These are phyloP conservation scores for Penicillium verhagenii DNA, from an alignment of 495 filamentous ascomycete species.

Conservation along the genomic window DNA sequence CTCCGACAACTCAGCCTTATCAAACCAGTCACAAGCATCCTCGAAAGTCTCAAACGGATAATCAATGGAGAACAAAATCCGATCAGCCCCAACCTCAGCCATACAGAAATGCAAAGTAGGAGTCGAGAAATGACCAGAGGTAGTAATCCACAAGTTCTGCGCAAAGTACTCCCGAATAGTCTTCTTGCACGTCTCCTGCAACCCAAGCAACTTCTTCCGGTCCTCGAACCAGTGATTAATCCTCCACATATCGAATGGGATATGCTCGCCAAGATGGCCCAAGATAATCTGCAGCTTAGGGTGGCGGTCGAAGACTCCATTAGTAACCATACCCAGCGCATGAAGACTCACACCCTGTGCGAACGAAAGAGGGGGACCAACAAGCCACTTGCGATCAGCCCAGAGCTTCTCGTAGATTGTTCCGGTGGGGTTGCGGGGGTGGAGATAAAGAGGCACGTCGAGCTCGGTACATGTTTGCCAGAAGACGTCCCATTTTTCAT, in stretches of 20 bases:
- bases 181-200: constrained; percentile 46
- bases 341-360: constrained; percentile 51
- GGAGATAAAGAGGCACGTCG: constrained; percentile 63
- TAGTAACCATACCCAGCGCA: constrained; percentile 51
- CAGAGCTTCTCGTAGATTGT: constrained; percentile 51
- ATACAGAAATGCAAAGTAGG: constrained; percentile 52
- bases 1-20: constrained; percentile 44
- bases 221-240: constrained; percentile 58
- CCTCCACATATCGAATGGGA: constrained; percentile 64
- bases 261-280: constrained; percentile 65
- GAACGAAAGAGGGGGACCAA: constrained; percentile 46
- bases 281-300: constrained; percentile 61
- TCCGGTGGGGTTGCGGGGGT: constrained; percentile 52
- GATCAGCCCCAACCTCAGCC: constrained; percentile 42
- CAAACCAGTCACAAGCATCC: constrained; percentile 57
- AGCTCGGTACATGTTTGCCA: constrained; percentile 56
- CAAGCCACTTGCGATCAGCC: constrained; percentile 49
- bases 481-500: constrained; percentile 54
- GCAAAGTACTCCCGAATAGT: constrained; percentile 58
- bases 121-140: constrained; percentile 59
- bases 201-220: constrained; percentile 44
- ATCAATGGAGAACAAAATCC: constrained; percentile 51
- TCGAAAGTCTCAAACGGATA: constrained; percentile 53
- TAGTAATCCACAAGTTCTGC: constrained; percentile 64
- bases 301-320: constrained; percentile 50